A percentile compares a stretch with the other conserved stretches of the same genome.
Evolutionary conservation across 169 alveolate species (phyloP).

Genomic region (Plasmodium cynomolgi): DNA sequence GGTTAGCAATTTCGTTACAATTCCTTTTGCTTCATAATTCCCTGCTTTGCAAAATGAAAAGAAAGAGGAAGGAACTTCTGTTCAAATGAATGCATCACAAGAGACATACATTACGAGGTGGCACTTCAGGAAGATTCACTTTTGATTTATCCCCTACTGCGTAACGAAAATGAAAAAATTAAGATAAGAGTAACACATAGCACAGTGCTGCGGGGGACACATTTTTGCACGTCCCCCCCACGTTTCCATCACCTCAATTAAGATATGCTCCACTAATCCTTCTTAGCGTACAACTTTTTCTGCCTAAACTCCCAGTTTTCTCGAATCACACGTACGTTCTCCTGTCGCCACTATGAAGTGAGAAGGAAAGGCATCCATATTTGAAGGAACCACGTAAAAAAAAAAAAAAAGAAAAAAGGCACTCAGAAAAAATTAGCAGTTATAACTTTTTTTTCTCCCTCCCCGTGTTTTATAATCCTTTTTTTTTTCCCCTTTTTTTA

Average conservation of each 20-base stretch:
- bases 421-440: background rate
- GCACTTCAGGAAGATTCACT: background rate
- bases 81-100: background rate
- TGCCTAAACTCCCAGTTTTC: background rate
- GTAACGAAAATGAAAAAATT: background rate
- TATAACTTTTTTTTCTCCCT: background rate
- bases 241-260: background rate
- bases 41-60: background rate
- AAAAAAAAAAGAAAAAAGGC: background rate
- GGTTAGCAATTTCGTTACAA: background rate
- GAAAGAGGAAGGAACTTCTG: background rate
- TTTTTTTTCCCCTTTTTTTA: conserved; percentile 3
- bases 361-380: background rate
- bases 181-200: background rate
- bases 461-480: background rate
- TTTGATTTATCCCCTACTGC: background rate
- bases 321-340: background rate
- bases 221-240: background rate
- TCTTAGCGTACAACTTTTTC: background rate
- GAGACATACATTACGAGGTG: background rate
- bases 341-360: background rate
- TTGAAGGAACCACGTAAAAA: background rate
- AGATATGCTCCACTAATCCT: background rate
- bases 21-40: background rate
- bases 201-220: background rate